Conservation (phyloP, 306 rosid genomes). For the Prunus mira region DNA sequence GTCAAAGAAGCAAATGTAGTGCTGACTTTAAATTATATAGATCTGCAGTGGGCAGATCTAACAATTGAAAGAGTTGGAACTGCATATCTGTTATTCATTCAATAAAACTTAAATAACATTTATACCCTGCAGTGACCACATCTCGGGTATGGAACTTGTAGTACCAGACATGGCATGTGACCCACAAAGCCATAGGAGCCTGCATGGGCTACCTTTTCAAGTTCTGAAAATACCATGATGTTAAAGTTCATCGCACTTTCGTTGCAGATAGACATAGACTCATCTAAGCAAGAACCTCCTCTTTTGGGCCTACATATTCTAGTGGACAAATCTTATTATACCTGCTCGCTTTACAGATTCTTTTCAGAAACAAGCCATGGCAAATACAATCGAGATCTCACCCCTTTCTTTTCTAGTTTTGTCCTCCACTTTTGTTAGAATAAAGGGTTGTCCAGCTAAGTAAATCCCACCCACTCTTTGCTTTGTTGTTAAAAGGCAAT, state of each 20-base stretch:
- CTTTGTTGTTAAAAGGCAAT: too few species aligned
- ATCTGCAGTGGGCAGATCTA: background rate
- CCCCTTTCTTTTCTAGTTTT: background rate
- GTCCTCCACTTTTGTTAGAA: background rate
- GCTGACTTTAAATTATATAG: background rate
- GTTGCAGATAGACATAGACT: background rate
- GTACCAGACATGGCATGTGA: constrained; percentile 8
- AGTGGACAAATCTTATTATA: background rate
- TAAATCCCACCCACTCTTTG: too few species aligned
- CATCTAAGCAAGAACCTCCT: background rate
- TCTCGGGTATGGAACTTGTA: constrained; percentile 5
- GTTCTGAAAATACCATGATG: constrained; percentile 11
- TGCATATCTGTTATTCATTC: background rate
- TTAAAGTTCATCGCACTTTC: constrained; percentile 11
- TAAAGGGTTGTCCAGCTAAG: too few species aligned
- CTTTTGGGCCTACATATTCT: background rate
- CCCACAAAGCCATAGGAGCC: constrained; percentile 17
- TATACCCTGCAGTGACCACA: constrained; percentile 10
- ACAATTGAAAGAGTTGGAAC: background rate
- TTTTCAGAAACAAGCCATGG: background rate
- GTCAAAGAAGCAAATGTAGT: background rate
- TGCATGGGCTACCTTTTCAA: background rate
- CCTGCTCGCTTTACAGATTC: background rate
- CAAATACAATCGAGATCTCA: background rate
- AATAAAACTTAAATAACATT: background rate